Base-by-base conservation (phyloP, 2,329 filamentous ascomycete genomes). In the Penicillium hordei region DNA sequence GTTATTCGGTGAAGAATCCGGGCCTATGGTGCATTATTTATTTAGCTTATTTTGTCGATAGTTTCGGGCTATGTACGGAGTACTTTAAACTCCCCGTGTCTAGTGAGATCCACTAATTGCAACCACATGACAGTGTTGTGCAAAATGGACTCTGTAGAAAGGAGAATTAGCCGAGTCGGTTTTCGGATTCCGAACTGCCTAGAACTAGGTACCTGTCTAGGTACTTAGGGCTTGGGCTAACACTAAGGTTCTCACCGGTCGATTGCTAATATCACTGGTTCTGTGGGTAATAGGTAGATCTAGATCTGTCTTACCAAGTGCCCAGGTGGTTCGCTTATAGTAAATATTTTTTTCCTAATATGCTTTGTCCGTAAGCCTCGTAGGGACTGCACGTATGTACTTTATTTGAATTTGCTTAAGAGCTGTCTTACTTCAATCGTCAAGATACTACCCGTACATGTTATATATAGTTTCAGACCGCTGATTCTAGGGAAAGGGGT, bases 1-100 rank as follows among this genome's bases (percentile, higher is more conserved):
- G 27, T 34, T 46, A 53, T 45, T 25, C 61, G 63, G 61, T 64
- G 58, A 64, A 65, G 58, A 59, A 59, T 42, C 44, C 51, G 52
- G 45, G 38, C 46, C 13, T 19, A 57, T 52, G 46, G 55, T 43
- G 53, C 59, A 59, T 45, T 51, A 21, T 56, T 45, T 51, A 21
- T 56, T 44, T 50, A 40, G 12, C 36, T 44, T 46, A 23, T n/a
- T 17, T 21, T 21, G 31, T 53, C 36, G 21, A 48, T 57, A 46
- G 40, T 48, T 33, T n/a, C 27, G 27, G 42, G 7, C 29, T 40
- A n/a, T 7, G 33, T 34, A 34, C 33, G 31, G n/a, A 17, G 39
- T 27, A 34, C 33, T 45, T 29, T 46, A 40, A 52, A 29, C 21
- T 25, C 15, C 33, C 5, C 13, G 12, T 21, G 23, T 39, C 48